Percentiles rank a stretch among this genome's conserved stretches.
Evolutionary conservation across 2,329 filamentous ascomycete genomes (phyloP).

Genomic region (Capronia americana): DNA sequence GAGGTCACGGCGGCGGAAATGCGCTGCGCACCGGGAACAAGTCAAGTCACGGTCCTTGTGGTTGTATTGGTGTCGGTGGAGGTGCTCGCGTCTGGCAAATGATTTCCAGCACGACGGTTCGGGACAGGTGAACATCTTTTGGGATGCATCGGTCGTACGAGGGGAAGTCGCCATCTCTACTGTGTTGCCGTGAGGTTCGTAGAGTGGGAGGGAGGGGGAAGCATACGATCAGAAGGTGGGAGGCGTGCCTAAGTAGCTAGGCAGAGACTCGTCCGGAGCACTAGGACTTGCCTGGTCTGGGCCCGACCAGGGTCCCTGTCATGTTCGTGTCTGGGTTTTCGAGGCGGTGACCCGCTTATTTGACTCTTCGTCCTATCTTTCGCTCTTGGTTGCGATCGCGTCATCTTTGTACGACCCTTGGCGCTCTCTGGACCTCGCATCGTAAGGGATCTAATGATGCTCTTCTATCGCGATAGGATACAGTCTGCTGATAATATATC

Average conservation of each 20-base stretch:
- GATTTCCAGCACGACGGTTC: background rate
- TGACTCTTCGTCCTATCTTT: background rate
- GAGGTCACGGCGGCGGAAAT: background rate
- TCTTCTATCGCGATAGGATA: background rate
- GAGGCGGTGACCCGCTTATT: background rate
- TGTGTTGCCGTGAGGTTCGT: background rate
- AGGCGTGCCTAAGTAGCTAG: background rate
- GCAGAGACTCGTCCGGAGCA: too few relatives aligned
- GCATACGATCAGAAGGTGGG: background rate
- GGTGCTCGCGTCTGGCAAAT: background rate
- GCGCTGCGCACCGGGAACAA: background rate
- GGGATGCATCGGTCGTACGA: background rate
- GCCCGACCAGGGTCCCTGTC: background rate
- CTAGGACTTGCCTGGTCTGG: too few relatives aligned
- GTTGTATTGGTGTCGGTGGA: background rate
- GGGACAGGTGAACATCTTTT: slow-evolving; percentile 38
- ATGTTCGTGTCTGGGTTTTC: background rate
- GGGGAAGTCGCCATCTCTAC: background rate
- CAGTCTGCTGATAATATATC: background rate
- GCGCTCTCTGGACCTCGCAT: background rate
- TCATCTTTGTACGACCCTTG: background rate
- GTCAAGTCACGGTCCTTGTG: background rate
- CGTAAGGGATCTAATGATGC: background rate
- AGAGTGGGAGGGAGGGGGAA: background rate
- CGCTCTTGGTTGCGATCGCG: too few relatives aligned